Evolutionary conservation across 192 early-diverging fungal genomes (phyloP), one percentile per base, ranked within the genome.

Genomic region (Tieghemiomyces parasiticus): DNA sequence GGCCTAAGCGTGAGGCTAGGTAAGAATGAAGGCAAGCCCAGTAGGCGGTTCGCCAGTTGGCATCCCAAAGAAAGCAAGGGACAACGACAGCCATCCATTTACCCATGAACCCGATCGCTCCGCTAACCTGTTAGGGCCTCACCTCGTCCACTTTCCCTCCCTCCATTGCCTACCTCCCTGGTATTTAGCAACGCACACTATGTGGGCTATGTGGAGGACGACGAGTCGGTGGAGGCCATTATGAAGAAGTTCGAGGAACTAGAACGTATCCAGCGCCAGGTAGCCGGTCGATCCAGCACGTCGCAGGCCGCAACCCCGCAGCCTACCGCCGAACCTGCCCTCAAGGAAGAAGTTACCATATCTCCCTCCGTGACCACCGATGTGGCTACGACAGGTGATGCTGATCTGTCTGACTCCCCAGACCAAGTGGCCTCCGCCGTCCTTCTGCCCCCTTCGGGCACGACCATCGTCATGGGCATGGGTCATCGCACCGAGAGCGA

Each of bases 191-290:
- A 78, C 60, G 77, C 74, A 13, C 77, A 86, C 59, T 97, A 93
- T 79, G 92, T 97, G 31, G 94, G 94, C 33, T 97, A 97, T 70
- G 90, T 94, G 3, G 92, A 95, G 62, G 94, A 97, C 66, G 85
- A 83, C 49, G 94, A 97, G 80, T 92, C 92, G 0, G 85, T 97
- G 16, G 94, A 91, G 46, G 85, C 87, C 4, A 97, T 97, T 61
- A 97, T 97, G 94, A 90, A 90, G 66, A 97, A 97, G 74, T 97
- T 97, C 70, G 86, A 93, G 66, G 91, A 94, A 68, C 79, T 97
- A 22, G 94, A 95, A 58, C 74, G 82, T 3, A 89, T 93, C 69
- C 81, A 92, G 63, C 73, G 79, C 64, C 90, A 95, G 69, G 78
- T 91, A 65, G 80, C 73, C 10, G 63, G 61, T 28, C 32, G 42